Evolutionary conservation across 2,329 filamentous ascomycete species (phyloP).

Genomic region (Aspergillus melleus): DNA sequence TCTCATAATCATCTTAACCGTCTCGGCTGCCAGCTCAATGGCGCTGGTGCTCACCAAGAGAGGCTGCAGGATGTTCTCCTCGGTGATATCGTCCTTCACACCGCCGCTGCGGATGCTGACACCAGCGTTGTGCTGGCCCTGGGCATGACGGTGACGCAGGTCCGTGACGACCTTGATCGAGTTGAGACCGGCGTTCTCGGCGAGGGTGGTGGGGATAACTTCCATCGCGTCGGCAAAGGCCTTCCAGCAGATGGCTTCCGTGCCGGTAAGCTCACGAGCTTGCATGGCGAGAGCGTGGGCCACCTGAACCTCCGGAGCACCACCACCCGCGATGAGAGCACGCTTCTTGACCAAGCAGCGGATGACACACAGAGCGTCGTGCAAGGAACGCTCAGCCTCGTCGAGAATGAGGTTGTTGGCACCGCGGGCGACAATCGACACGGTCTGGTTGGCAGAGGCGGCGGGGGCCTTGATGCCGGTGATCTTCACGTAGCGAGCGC

Average conservation of each 20-base stretch:
- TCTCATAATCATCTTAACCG: slow-evolving; percentile 88
- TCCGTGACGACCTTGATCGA: slow-evolving; percentile 99
- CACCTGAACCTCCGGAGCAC: slow-evolving; percentile 95
- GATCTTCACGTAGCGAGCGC: slow-evolving; percentile 91
- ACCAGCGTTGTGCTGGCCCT: slow-evolving; percentile 92
- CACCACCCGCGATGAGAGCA: slow-evolving; percentile 95
- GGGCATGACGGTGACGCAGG: slow-evolving; percentile 87
- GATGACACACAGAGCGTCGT: slow-evolving; percentile 97
- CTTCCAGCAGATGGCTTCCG: slow-evolving; percentile 98
- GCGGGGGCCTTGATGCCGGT: slow-evolving; percentile 81
- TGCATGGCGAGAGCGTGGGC: slow-evolving; percentile 81
- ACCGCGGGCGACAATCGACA: slow-evolving; percentile 91
- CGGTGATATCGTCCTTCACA: slow-evolving; percentile 93
- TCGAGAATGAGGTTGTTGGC: slow-evolving; percentile 94
- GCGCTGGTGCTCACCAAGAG: slow-evolving; percentile 95
- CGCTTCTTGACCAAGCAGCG: slow-evolving; percentile 99
- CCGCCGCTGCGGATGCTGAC: slow-evolving; percentile 98
- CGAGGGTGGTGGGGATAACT: slow-evolving; percentile 92
- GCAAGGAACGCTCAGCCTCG: slow-evolving; percentile 92
- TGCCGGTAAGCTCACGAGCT: slow-evolving; percentile 80
- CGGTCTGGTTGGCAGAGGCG: slow-evolving; percentile 64
- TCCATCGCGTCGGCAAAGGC: slow-evolving; percentile 97
- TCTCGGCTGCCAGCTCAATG: slow-evolving; percentile 95
- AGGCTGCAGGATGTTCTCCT: slow-evolving; percentile 95
- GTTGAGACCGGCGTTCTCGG: slow-evolving; percentile 96